phyloP scores from a whole-genome alignment of 2,329 filamentous ascomycete genomes.

The Colletotrichum filicis region DNA sequence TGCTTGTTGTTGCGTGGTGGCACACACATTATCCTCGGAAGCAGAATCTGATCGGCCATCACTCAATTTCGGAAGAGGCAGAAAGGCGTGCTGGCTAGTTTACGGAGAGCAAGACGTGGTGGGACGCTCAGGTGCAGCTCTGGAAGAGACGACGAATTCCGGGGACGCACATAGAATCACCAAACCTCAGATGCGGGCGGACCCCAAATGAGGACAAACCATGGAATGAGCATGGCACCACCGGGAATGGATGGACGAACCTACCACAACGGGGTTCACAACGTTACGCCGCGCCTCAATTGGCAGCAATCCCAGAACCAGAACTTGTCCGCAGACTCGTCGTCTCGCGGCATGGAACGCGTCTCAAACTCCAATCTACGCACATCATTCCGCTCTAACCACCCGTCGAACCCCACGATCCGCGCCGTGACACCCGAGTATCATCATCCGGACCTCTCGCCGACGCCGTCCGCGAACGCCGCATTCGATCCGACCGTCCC shows the following conservation, averaged over 20 bases:
- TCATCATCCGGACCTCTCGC: conserved; percentile 26
- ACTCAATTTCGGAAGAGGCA: neutral
- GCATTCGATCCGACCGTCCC: conserved; percentile 16
- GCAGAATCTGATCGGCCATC: conserved; percentile 1
- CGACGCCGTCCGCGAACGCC: conserved; percentile 17
- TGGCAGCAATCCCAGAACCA: conserved; percentile 44
- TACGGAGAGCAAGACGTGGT: conserved; percentile 25
- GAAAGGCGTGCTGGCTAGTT: conserved; percentile 20
- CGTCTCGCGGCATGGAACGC: conserved; percentile 44
- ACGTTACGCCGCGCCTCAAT: conserved; percentile 47
- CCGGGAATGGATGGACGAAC: conserved; percentile 58
- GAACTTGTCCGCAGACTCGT: conserved; percentile 34
- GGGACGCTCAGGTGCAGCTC: conserved; percentile 18
- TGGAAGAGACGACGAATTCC: conserved; percentile 6
- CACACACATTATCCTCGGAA: conserved; percentile 15
- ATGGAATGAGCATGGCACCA: conserved; percentile 58
- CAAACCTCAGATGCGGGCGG: conserved; percentile 29
- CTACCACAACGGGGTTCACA: conserved; percentile 49
- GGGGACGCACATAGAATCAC: conserved; percentile 4
- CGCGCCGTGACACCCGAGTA: conserved; percentile 75
- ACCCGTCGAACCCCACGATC: conserved; percentile 57
- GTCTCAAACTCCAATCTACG: conserved; percentile 48
- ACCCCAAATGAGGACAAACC: conserved; percentile 50
- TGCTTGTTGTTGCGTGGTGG: conserved; percentile 28
- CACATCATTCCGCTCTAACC: conserved; percentile 46